Base-by-base conservation (phyloP, 2,329 filamentous ascomycete species). In the Thermomyces lanuginosus region DNA sequence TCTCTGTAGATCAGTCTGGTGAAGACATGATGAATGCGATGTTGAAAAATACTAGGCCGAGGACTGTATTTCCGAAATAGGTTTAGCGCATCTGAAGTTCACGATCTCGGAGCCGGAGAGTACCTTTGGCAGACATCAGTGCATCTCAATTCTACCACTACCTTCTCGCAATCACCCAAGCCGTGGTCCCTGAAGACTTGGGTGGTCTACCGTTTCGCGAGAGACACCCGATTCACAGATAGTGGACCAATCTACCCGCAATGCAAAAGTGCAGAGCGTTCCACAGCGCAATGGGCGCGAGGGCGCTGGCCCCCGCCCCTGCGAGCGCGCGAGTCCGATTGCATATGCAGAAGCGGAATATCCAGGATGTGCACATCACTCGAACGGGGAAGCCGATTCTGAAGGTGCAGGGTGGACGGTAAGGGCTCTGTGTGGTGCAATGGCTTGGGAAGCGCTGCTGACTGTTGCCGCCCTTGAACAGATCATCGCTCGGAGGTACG, bases 331-430 rank as follows among this genome's bases (percentile, higher is more conserved):
- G 47, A 30, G 39, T 53, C 22, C 49, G 53, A 43, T 48, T 49
- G 34, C 49, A 54, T 32, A 38, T 49, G 33, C 57, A 60, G 42
- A 53, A 55, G 65, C 52, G 61, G 38, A 55, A 52, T 42, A 45
- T 72, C 37, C 79, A 82, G 51, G 89, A 98, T 63, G 69, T 98
- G 48, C 66, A 79, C 46, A 92, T 98, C 49, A 92, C 86, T 36
- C 71, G 89, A 46, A 98, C 89, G 32, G 89, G 89, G 56, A 93
- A 92, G 66, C 86, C 89, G 36, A 84, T 95, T 45, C 62, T 95
- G 49, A 77, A 83, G 47, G 65, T 77, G 31, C 73, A 84, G 49
- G 86, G 86, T 60, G 89, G 89, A 64, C 76, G 86, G 80, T 91
- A 59, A 59, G 72, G 53, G 31, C 21, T 24, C 33, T 23, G 16